Conservation (phyloP, 106 monocot species). For the Dioscorea dumetorum region DNA sequence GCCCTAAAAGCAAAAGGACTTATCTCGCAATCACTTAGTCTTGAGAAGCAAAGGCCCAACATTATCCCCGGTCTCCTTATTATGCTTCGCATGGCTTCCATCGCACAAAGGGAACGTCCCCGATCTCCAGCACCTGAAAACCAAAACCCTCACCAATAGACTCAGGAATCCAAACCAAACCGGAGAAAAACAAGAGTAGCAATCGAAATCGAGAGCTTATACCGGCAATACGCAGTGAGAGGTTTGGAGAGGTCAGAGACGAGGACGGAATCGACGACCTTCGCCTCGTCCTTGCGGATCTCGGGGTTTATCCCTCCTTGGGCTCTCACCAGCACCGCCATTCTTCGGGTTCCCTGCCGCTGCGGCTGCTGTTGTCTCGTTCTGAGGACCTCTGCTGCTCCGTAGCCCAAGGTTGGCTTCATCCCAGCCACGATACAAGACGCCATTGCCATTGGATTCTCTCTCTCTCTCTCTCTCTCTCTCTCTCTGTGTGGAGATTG, state of each 20-base stretch:
- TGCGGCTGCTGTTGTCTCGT: not conserved
- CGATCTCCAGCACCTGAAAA: slow-evolving; percentile 87
- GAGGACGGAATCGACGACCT: slow-evolving; percentile 80
- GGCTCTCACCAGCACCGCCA: slow-evolving; percentile 27
- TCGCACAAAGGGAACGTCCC: slow-evolving; percentile 93
- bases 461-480: too few relatives aligned
- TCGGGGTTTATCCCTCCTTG: slow-evolving; percentile 61
- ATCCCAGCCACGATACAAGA: not conserved
- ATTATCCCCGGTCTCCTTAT: slow-evolving; percentile 90
- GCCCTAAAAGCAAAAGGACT: too few relatives aligned
- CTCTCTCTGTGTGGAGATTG: too few relatives aligned
- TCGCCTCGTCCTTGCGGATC: slow-evolving; percentile 74
- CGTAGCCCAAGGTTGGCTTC: not conserved
- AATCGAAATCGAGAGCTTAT: not conserved
- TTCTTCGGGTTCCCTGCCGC: not conserved
- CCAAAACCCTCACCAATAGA: not conserved
- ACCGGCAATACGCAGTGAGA: slow-evolving; percentile 92
- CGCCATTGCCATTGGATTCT: not conserved
- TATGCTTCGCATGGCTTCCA: slow-evolving; percentile 95
- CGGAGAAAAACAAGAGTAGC: not conserved
- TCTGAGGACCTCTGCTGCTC: not conserved
- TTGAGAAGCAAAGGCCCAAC: slow-evolving; percentile 84
- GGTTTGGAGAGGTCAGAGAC: slow-evolving; percentile 74
- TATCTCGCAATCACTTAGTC: slow-evolving; percentile 28
- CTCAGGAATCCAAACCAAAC: not conserved